These are phyloP conservation scores for Cytospora chrysosperma DNA, from an alignment of 2,329 filamentous ascomycete species.

Conservation along the genomic window DNA sequence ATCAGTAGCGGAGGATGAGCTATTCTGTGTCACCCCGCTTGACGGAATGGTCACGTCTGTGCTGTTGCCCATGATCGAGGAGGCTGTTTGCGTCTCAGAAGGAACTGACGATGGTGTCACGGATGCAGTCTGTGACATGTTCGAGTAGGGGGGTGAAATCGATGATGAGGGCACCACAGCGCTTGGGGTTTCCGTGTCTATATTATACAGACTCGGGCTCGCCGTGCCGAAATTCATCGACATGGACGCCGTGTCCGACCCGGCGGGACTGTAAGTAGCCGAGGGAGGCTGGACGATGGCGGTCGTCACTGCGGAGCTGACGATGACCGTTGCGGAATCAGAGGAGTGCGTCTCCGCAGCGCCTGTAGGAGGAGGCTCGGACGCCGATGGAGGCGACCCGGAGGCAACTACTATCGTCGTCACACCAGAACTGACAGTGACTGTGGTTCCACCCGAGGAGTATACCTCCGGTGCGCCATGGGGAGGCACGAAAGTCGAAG, in stretches of 20 bases:
- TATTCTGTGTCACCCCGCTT: not conserved
- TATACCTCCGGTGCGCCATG: not conserved
- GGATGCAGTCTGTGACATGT: too few species aligned
- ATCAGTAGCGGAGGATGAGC: not conserved
- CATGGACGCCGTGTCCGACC: not conserved
- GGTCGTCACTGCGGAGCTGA: not conserved
- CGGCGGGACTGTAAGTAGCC: not conserved
- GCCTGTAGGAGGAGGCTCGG: too few species aligned
- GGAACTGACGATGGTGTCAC: too few species aligned
- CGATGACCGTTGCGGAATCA: not conserved
- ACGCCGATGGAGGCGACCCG: too few species aligned
- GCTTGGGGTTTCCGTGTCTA: not conserved
- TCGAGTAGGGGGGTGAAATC: not conserved
- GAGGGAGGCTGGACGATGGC: not conserved
- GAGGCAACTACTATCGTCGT: too few species aligned
- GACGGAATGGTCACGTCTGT: not conserved
- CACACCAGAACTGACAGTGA: too few species aligned
- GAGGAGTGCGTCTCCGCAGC: too few species aligned
- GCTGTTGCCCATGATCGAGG: not conserved
- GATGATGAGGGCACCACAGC: not conserved
- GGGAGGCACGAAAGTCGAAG: not conserved
- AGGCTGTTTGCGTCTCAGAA: too few species aligned
- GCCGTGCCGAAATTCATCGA: not conserved
- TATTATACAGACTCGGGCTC: conserved; percentile 1
- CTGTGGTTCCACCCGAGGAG: not conserved